Evolutionary conservation across 495 filamentous ascomycete species (phyloP).

Genomic region (Trichoderma erinaceum): DNA sequence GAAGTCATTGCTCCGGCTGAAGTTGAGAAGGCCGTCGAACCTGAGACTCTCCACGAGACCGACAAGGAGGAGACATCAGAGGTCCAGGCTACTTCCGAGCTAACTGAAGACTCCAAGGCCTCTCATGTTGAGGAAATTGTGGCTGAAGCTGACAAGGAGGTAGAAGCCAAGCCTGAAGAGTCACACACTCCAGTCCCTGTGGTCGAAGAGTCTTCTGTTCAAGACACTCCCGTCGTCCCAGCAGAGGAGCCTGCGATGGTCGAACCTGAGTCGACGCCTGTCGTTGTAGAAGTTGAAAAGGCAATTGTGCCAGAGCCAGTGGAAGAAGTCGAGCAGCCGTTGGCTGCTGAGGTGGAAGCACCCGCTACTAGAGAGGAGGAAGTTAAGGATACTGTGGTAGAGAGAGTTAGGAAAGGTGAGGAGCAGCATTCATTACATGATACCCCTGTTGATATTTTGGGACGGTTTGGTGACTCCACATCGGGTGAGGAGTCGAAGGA

Average conservation of each 20-base stretch:
- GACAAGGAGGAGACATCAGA: background rate
- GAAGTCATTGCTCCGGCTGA: slow-evolving; percentile 10
- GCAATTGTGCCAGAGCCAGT: slow-evolving; percentile 6
- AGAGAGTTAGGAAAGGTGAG: slow-evolving; percentile 27
- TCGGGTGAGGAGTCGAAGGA: slow-evolving; percentile 14
- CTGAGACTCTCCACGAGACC: background rate
- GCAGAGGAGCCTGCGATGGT: background rate
- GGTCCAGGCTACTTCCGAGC: background rate
- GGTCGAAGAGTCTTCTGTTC: background rate
- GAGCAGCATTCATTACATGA: slow-evolving; percentile 22
- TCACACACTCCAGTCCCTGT: background rate
- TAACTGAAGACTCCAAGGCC: slow-evolving; percentile 1
- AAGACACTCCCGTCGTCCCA: background rate
- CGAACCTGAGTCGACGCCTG: background rate
- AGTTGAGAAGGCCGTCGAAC: background rate
- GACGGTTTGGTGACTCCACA: slow-evolving; percentile 18
- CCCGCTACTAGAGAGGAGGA: slow-evolving; percentile 13
- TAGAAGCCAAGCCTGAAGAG: background rate
- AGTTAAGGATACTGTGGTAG: slow-evolving; percentile 21
- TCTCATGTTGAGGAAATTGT: background rate
- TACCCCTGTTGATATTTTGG: slow-evolving; percentile 21
- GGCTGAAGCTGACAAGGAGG: background rate
- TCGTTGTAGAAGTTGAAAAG: background rate
- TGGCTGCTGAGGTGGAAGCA: slow-evolving; percentile 11
- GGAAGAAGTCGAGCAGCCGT: background rate